Percentiles rank a stretch among this genome's conserved stretches.
Conservation (phyloP, 2,329 filamentous ascomycete genomes). For the Nectriaceae sp. region DNA sequence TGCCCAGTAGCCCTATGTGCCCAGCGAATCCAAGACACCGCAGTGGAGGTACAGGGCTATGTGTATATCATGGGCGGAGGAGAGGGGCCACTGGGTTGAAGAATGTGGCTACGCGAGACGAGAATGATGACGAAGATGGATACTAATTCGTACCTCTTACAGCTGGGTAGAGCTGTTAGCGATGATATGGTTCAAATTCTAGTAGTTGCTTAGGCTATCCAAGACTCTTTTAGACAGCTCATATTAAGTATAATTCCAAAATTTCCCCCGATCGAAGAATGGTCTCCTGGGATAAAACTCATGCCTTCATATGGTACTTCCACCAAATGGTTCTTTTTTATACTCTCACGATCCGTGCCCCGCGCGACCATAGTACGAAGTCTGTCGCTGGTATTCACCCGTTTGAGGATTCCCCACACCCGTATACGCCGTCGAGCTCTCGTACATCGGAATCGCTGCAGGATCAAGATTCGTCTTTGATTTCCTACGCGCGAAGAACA, state of each 20-base stretch:
- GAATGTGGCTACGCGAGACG: neutral
- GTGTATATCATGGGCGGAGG: slow-evolving; percentile 50
- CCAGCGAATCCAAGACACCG: slow-evolving; percentile 48
- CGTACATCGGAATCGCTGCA: slow-evolving; percentile 4
- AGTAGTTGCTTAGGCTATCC: no score
- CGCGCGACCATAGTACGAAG: neutral
- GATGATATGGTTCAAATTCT: no score
- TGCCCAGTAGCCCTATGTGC: slow-evolving; percentile 53
- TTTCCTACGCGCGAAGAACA: slow-evolving; percentile 21
- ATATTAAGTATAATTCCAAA: no score
- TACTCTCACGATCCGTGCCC: no score
- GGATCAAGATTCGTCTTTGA: slow-evolving; percentile 13
- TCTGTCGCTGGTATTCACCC: neutral
- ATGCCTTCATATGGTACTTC: no score
- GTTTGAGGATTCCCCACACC: neutral
- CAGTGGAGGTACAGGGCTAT: slow-evolving; percentile 49
- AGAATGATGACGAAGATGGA: neutral
- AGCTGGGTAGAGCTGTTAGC: no score
- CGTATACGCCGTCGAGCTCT: slow-evolving; percentile 15
- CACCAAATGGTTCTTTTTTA: no score
- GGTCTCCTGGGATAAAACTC: no score
- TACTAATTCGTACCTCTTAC: no score
- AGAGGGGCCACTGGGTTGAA: slow-evolving; percentile 16
- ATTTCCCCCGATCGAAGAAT: no score
- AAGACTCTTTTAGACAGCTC: no score